Base-by-base conservation (phyloP, 2,329 filamentous ascomycete genomes). In the Penicillium olsonii region DNA sequence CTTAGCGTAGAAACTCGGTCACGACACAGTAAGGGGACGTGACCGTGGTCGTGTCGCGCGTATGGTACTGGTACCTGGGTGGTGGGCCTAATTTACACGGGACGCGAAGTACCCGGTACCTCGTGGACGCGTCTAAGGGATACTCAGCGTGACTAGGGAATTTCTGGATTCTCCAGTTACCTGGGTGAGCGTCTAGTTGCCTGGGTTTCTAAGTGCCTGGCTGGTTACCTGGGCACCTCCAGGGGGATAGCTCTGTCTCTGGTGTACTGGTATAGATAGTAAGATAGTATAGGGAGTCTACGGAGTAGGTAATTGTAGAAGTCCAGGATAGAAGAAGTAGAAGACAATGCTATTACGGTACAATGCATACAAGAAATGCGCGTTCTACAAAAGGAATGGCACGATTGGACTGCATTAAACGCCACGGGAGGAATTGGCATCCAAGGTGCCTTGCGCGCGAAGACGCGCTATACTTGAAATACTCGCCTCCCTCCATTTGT, bases 391-490 rank as follows among this genome's bases (percentile, higher is more conserved):
- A 24, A 45, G 24, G 6, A 37, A 3, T 26, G 22, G 39, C 33
- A 24, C 33, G 17, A 48, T 48, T 48, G 45, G 33, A 48, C 42
- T 48, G 27, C 34, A 39, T 39, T 42, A 49, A 45, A 45, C 46
- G 48, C 48, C 48, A 49, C 47, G 22, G 33, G 27, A 27, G 12
- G 22, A 38, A 38, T 33, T 45, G 34, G 24, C 19, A 47, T 46
- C 44, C 37, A 18, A 19, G 46, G 43, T 52, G 50, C 54, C 54
- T 57, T 57, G 52, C 56, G 48, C 54, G 59, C 59, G 57, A 54
- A 31, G 41, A 58, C 53, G 57, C 52, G 52, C 49, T 22, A 35
- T 46, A 33, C 54, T 56, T 58, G 55, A 53, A 61, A 57, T 59
- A 60, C 31, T 57, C 44, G 42, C 45, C 53, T 33, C 44, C 54